These are phyloP conservation scores for Xylaria hypoxylon DNA, from an alignment of 2,329 filamentous ascomycete species.

Conservation along the genomic window DNA sequence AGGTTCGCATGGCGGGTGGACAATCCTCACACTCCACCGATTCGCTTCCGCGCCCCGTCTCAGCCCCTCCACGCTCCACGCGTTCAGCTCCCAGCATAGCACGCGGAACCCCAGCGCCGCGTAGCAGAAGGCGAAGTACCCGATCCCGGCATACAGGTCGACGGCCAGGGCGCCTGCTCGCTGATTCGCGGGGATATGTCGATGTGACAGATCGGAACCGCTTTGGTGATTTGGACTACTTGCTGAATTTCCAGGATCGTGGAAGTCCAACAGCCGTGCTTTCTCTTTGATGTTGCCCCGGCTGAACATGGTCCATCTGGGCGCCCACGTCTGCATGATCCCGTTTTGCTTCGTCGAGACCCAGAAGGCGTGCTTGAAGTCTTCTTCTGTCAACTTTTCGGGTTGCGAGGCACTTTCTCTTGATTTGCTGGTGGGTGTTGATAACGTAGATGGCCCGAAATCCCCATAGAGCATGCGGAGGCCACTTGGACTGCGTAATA, in stretches of 20 bases:
- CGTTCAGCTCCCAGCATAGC: constrained; percentile 90
- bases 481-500: constrained; percentile 77
- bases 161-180: constrained; percentile 64
- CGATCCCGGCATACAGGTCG: constrained; percentile 92
- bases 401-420: constrained; percentile 8
- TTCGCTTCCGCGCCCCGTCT: constrained; percentile 78
- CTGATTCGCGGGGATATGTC: constrained; percentile 32
- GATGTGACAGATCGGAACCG: constrained; percentile 13
- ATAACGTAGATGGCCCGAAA: constrained; percentile 69
- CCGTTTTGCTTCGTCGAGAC: constrained; percentile 81
- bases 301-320: constrained; percentile 93
- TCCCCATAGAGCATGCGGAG: constrained; percentile 78
- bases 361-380: constrained; percentile 81
- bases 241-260: constrained; percentile 47
- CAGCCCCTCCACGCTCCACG: constrained; percentile 86
- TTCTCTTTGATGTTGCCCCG: constrained; percentile 93
- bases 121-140: constrained; percentile 93
- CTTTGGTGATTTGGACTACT: neutral
- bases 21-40: constrained; percentile 70
- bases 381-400: constrained; percentile 48
- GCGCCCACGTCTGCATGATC: constrained; percentile 87
- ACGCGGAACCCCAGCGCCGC: constrained; percentile 77
- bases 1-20: constrained; percentile 52
- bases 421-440: constrained; percentile 30
- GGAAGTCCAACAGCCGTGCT: constrained; percentile 74